Evolutionary conservation across 176 grass and related monocot species (phyloP).

Genomic region (Cenchrus americanus): DNA sequence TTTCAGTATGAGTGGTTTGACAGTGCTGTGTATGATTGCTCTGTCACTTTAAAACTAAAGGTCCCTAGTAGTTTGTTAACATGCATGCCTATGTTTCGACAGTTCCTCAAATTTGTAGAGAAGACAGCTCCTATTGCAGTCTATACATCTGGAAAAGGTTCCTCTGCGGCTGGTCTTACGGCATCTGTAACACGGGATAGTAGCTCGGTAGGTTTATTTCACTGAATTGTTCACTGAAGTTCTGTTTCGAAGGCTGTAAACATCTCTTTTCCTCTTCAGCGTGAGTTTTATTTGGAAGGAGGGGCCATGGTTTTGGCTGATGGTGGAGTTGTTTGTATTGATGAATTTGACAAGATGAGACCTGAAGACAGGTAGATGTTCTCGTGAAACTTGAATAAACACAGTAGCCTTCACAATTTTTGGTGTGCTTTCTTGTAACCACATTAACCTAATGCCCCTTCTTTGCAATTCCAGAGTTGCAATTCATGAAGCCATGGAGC

Average conservation of each 20-base stretch:
- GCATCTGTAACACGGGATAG: slow-evolving; percentile 88
- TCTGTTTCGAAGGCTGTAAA: neutral
- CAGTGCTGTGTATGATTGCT: neutral
- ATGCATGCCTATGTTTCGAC: slow-evolving; percentile 28
- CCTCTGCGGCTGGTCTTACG: slow-evolving; percentile 94
- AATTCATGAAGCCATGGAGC: slow-evolving; percentile 99
- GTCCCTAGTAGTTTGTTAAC: neutral
- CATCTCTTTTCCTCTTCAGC: slow-evolving; percentile 52
- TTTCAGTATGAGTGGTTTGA: neutral
- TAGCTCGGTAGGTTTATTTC: slow-evolving; percentile 71
- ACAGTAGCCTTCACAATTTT: neutral
- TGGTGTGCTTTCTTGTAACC: neutral
- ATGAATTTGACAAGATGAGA: slow-evolving; percentile 99
- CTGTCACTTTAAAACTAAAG: neutral
- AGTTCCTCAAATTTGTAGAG: slow-evolving; percentile 99
- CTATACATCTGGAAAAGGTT: slow-evolving; percentile 99
- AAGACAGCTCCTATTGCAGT: slow-evolving; percentile 94
- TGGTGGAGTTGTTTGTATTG: slow-evolving; percentile 96
- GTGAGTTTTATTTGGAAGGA: slow-evolving; percentile 99
- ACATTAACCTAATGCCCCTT: neutral
- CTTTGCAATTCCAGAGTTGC: slow-evolving; percentile 69
- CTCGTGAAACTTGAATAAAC: neutral
- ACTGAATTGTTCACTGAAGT: neutral
- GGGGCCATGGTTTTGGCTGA: slow-evolving; percentile 98
- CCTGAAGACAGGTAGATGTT: slow-evolving; percentile 81